These are phyloP conservation scores for Trichoderma sp. DNA, from an alignment of 2,329 filamentous ascomycete genomes.

Conservation along the genomic window DNA sequence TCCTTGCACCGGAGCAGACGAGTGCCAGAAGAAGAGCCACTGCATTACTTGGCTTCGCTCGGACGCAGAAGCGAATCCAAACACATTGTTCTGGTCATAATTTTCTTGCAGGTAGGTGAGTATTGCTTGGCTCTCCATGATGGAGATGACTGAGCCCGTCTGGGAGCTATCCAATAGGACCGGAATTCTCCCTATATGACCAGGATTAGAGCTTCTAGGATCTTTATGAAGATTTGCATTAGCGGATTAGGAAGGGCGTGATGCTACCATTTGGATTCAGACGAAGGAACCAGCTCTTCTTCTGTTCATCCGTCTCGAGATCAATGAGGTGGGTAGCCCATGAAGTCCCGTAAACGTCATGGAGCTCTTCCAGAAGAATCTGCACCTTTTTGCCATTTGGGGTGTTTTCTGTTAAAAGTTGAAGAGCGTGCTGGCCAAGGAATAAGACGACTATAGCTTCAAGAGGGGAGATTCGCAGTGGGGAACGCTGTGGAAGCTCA, in stretches of 20 bases:
- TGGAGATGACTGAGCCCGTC: not conserved
- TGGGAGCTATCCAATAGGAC: not conserved
- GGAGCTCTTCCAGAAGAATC: slow-evolving; percentile 10
- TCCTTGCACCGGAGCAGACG: not conserved
- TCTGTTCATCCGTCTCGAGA: slow-evolving; percentile 6
- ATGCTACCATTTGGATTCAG: slow-evolving; percentile 12
- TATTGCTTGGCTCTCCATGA: not conserved
- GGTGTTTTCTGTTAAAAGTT: not conserved
- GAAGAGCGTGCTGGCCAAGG: not conserved
- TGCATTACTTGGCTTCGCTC: slow-evolving; percentile 5
- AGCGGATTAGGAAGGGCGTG: not conserved
- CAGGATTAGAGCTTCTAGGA: not conserved
- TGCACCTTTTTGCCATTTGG: slow-evolving; percentile 17
- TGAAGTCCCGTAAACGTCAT: not conserved
- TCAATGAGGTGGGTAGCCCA: slow-evolving; percentile 7
- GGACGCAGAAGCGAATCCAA: not conserved
- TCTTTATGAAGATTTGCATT: not conserved
- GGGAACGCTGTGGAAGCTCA: not conserved
- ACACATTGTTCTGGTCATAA: not conserved
- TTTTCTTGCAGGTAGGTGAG: not conserved
- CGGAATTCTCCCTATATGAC: not conserved
- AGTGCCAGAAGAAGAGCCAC: slow-evolving; percentile 18
- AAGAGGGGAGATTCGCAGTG: not conserved
- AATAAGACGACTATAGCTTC: not conserved
- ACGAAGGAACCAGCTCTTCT: slow-evolving; percentile 3